Conservation (phyloP, 2,329 filamentous ascomycete genomes). For the Rutstroemia sydowiana region DNA sequence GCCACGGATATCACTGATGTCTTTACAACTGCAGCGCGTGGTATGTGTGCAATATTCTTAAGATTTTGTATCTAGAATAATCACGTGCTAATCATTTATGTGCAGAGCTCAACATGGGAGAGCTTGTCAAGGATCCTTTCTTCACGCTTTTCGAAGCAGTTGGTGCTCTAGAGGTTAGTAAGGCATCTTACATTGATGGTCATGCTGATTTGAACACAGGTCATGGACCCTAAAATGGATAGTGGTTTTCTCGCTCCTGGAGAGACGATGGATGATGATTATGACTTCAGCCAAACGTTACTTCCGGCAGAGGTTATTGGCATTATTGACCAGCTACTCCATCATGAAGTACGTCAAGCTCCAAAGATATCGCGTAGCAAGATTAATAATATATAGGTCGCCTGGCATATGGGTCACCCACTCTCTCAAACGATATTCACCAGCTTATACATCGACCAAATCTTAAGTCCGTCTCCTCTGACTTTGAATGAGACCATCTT, state of each 20-base stretch:
- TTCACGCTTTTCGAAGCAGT: constrained; percentile 95
- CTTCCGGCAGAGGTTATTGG: constrained; percentile 77
- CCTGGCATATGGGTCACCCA: constrained; percentile 94
- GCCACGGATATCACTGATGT: constrained; percentile 51
- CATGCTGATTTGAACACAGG: constrained; percentile 45
- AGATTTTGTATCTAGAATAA: not conserved
- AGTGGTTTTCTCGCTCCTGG: constrained; percentile 75
- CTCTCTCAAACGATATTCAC: constrained; percentile 93
- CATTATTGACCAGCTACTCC: constrained; percentile 88
- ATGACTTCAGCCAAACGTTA: constrained; percentile 62
- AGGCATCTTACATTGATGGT: not conserved
- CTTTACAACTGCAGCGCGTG: constrained; percentile 45
- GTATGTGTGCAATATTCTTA: constrained; percentile 33
- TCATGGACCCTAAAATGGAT: constrained; percentile 99
- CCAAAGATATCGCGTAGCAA: not conserved
- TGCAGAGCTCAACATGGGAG: constrained; percentile 66
- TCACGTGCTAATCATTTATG: constrained; percentile 22
- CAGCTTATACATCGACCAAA: constrained; percentile 78
- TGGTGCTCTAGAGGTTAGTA: constrained; percentile 65
- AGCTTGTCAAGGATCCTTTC: constrained; percentile 86
- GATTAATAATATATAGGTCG: constrained; percentile 53
- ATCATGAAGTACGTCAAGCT: constrained; percentile 61
- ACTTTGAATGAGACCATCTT: constrained; percentile 40
- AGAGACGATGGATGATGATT: constrained; percentile 77
- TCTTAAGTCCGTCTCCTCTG: constrained; percentile 64